These are phyloP conservation scores for Aspergillus sp. DNA, from an alignment of 2,329 filamentous ascomycete genomes.

Conservation along the genomic window DNA sequence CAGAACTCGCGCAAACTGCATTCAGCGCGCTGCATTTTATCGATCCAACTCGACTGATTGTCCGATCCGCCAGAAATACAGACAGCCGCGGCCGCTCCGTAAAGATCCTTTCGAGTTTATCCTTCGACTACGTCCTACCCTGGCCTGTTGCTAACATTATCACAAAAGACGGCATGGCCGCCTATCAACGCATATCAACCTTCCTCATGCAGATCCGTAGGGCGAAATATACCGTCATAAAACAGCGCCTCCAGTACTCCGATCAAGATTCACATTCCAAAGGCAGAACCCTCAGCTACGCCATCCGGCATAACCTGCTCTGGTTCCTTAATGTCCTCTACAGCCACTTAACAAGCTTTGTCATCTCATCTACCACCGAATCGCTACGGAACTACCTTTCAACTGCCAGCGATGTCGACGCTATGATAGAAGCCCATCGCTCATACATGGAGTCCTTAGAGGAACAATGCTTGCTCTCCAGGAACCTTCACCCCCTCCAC, in stretches of 20 bases:
- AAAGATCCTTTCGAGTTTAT: slow-evolving; percentile 61
- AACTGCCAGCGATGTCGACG: slow-evolving; percentile 70
- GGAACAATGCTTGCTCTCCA: slow-evolving; percentile 68
- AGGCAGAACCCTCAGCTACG: slow-evolving; percentile 37
- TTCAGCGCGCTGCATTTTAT: slow-evolving; percentile 57
- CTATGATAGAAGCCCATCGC: slow-evolving; percentile 72
- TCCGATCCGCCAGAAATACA: slow-evolving; percentile 50
- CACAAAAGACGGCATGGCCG: slow-evolving; percentile 59
- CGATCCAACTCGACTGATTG: slow-evolving; percentile 62
- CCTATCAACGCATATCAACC: slow-evolving; percentile 72
- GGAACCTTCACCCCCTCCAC: slow-evolving; percentile 67
- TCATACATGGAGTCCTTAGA: slow-evolving; percentile 63
- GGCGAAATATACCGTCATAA: slow-evolving; percentile 66
- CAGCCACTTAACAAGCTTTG: slow-evolving; percentile 72
- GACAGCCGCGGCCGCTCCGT: slow-evolving; percentile 58
- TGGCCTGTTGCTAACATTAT: slow-evolving; percentile 72
- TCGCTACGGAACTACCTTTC: slow-evolving; percentile 59
- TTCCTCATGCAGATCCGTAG: slow-evolving; percentile 76
- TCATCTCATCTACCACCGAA: slow-evolving; percentile 61
- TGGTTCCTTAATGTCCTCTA: slow-evolving; percentile 77
- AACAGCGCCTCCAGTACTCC: slow-evolving; percentile 40
- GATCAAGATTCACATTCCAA: slow-evolving; percentile 26
- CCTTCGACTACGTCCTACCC: slow-evolving; percentile 65
- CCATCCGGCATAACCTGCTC: slow-evolving; percentile 66
- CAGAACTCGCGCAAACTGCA: slow-evolving; percentile 71